phyloP scores from a whole-genome alignment of 192 early-diverging fungal species.

The Linnemannia zychae region DNA sequence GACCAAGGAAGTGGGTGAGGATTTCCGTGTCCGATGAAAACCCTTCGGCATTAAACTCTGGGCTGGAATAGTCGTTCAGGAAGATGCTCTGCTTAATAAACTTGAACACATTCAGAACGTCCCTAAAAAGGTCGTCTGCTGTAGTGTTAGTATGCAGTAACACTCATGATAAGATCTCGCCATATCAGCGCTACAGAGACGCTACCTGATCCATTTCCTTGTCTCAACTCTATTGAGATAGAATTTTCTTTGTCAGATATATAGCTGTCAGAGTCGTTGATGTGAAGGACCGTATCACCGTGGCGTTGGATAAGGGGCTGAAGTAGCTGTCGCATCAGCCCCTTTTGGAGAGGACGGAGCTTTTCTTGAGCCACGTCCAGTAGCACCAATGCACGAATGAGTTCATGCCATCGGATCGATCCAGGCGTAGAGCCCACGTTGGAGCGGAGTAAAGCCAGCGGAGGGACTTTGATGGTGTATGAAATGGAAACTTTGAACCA shows the following conservation, averaged over 20 bases:
- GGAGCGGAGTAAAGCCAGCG: slow-evolving; percentile 18
- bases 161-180: background rate
- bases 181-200: no score
- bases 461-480: slow-evolving; percentile 39
- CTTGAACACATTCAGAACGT: slow-evolving; percentile 24
- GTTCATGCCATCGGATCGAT: slow-evolving; percentile 45
- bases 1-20: slow-evolving; percentile 35
- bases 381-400: slow-evolving; percentile 24
- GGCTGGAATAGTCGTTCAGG: slow-evolving; percentile 16
- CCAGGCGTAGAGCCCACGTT: slow-evolving; percentile 22
- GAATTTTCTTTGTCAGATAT: slow-evolving; percentile 12
- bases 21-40: slow-evolving; percentile 36
- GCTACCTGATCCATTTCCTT: background rate
- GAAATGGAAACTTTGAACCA: slow-evolving; percentile 19
- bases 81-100: slow-evolving; percentile 41
- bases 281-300: background rate
- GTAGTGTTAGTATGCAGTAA: background rate
- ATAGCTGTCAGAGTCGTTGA: slow-evolving; percentile 11
- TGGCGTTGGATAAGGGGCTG: slow-evolving; percentile 39
- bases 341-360: slow-evolving; percentile 34
- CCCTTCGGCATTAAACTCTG: slow-evolving; percentile 31
- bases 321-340: slow-evolving; percentile 15
- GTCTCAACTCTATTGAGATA: slow-evolving; percentile 2
- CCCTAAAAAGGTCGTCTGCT: slow-evolving; percentile 24
- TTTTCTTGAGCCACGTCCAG: slow-evolving; percentile 38